Conservation (phyloP, 371 early-diverging fungal genomes). For the Actinomucor elegans region DNA sequence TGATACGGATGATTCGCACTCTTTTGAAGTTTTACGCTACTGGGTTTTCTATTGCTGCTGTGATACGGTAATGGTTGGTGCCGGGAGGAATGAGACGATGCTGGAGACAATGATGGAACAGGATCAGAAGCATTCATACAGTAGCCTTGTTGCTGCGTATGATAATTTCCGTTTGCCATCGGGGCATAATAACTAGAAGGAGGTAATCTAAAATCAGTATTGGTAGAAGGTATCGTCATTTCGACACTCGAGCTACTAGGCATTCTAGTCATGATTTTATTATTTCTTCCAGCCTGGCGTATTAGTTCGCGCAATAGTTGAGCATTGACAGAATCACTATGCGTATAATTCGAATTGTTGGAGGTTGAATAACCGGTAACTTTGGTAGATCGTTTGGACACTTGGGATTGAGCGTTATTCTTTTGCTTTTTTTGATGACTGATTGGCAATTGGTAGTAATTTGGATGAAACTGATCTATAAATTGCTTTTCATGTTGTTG, state of each 20-base stretch:
- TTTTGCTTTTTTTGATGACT: not conserved
- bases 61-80: no score
- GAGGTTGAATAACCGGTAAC: not conserved
- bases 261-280: not conserved
- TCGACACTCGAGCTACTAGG: not conserved
- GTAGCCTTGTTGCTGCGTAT: not conserved
- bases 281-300: slow-evolving; percentile 8
- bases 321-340: slow-evolving; percentile 16
- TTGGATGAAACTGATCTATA: not conserved
- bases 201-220: not conserved
- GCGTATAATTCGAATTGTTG: not conserved
- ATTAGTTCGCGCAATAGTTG: slow-evolving; percentile 13
- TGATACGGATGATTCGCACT: not conserved
- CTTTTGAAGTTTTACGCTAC: no score
- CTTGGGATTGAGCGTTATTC: no score
- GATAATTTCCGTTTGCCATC: slow-evolving; percentile 7
- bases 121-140: no score
- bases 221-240: not conserved
- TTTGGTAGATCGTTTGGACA: not conserved
- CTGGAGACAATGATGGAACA: not conserved
- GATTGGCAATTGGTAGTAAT: not conserved
- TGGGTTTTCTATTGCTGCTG: not conserved
- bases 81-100: not conserved
- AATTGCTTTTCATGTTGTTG: not conserved
- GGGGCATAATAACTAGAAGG: not conserved